Evolutionary conservation across 2,329 filamentous ascomycete genomes (phyloP).

Genomic region (Fusarium xylarioides): DNA sequence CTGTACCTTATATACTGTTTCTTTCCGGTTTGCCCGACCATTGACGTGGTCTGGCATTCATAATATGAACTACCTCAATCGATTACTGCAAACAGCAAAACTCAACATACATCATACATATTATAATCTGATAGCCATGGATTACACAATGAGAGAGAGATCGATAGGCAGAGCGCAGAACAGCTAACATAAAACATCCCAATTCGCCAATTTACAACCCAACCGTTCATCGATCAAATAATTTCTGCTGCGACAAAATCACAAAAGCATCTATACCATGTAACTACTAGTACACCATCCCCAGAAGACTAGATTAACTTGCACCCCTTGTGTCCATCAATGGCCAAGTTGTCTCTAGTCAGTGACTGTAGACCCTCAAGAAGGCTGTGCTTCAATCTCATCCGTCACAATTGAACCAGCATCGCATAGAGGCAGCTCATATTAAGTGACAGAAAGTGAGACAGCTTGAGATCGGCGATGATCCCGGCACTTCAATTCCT

Average conservation of each 20-base stretch:
- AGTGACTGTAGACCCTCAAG: background rate
- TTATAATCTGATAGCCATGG: background rate
- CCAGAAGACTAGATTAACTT: conserved; percentile 14
- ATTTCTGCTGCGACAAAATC: conserved; percentile 18
- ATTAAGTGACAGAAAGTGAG: background rate
- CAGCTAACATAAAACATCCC: conserved; percentile 16
- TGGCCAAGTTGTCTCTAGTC: background rate
- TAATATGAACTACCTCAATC: background rate
- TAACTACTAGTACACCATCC: conserved; percentile 27
- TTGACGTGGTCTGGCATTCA: background rate
- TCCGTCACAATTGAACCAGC: background rate
- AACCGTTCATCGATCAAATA: conserved; percentile 8
- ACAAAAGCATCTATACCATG: conserved; percentile 32
- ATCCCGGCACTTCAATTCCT: conserved; percentile 19
- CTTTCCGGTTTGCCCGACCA: background rate
- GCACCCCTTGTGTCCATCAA: background rate
- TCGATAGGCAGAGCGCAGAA: background rate
- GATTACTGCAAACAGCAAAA: background rate
- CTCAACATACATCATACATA: too few species aligned
- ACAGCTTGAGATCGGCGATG: background rate
- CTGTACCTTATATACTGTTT: background rate
- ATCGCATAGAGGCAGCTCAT: background rate
- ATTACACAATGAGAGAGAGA: background rate
- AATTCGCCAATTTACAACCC: conserved; percentile 28
- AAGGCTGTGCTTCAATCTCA: background rate